Conservation (phyloP, 108 stramenopile species). For the Pelagomonas calceolata region DNA sequence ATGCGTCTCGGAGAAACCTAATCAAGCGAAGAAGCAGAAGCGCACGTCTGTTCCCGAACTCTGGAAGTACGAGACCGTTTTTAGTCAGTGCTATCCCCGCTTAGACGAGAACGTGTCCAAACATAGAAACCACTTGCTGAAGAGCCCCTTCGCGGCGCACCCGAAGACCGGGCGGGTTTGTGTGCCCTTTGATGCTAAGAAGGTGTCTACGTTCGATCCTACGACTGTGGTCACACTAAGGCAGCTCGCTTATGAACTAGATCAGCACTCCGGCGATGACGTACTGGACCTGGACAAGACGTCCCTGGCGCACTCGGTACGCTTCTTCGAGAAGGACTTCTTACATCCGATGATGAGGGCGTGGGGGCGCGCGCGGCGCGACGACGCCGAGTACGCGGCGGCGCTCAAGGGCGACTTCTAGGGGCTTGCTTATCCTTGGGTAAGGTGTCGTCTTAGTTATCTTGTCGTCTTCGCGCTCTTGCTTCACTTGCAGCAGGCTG, state of each 20-base stretch:
- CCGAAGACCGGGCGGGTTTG: slow-evolving; percentile 97
- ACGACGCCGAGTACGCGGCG: slow-evolving; percentile 55
- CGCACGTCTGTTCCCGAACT: slow-evolving; percentile 27
- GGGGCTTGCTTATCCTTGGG: too few relatives aligned
- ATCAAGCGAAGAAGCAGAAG: slow-evolving; percentile 7
- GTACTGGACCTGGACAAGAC: slow-evolving; percentile 67
- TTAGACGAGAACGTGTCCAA: slow-evolving; percentile 99
- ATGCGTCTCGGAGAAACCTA: slow-evolving; percentile 21
- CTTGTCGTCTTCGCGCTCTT: too few relatives aligned
- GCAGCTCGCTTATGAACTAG: slow-evolving; percentile 58
- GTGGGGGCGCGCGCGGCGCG: slow-evolving; percentile 39
- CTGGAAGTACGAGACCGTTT: slow-evolving; percentile 83
- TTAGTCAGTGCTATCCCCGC: slow-evolving; percentile 83
- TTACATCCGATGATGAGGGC: slow-evolving; percentile 67
- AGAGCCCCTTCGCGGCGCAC: slow-evolving; percentile 95
- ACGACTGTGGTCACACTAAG: slow-evolving; percentile 59
- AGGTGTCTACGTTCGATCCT: slow-evolving; percentile 33
- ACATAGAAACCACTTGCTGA: slow-evolving; percentile 96
- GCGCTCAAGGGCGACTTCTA: slow-evolving; percentile 74
- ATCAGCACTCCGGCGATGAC: slow-evolving; percentile 29
- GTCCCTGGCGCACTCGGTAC: slow-evolving; percentile 54
- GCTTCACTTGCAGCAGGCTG: too few relatives aligned
- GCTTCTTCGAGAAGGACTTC: slow-evolving; percentile 61
- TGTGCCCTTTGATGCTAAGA: slow-evolving; percentile 68
- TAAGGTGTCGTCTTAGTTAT: too few relatives aligned